These are phyloP conservation scores for Priceomyces medius DNA, from an alignment of 805 yeast species.

Conservation along the genomic window DNA sequence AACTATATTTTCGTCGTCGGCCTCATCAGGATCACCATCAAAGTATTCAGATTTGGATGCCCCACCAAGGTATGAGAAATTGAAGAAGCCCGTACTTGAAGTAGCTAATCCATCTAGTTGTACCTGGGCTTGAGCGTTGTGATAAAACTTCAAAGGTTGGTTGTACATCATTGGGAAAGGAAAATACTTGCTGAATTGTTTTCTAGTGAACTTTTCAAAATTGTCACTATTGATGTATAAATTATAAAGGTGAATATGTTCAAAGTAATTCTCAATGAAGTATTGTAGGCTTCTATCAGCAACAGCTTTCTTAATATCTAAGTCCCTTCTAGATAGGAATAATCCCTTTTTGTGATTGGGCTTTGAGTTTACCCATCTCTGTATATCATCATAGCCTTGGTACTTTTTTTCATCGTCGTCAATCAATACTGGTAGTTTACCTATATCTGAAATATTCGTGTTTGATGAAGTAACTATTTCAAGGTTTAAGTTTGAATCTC, in stretches of 20 bases:
- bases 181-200: constrained; percentile 48
- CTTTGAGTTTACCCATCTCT: not conserved
- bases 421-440: constrained; percentile 50
- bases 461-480: constrained; percentile 57
- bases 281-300: constrained; percentile 42
- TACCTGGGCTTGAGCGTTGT: constrained; percentile 35
- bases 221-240: constrained; percentile 55
- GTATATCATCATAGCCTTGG: constrained; percentile 20
- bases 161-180: constrained; percentile 78
- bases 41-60: constrained; percentile 28
- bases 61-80: constrained; percentile 16
- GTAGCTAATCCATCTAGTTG: constrained; percentile 29
- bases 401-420: constrained; percentile 11
- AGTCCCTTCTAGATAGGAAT: constrained; percentile 11
- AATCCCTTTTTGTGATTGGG: constrained; percentile 5
- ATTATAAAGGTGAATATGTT: constrained; percentile 54
- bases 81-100: constrained; percentile 29
- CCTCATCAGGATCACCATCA: constrained; percentile 16
- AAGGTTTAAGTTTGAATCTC: constrained; percentile 13
- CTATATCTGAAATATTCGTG: constrained; percentile 50
- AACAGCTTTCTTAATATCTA: constrained; percentile 19
- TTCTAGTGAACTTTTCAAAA: constrained; percentile 60
- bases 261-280: constrained; percentile 41
- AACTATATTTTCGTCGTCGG: constrained; percentile 18
- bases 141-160: constrained; percentile 52